Evolutionary conservation across 352 stramenopile species (phyloP).

Genomic region (Globisporangium parvum): DNA sequence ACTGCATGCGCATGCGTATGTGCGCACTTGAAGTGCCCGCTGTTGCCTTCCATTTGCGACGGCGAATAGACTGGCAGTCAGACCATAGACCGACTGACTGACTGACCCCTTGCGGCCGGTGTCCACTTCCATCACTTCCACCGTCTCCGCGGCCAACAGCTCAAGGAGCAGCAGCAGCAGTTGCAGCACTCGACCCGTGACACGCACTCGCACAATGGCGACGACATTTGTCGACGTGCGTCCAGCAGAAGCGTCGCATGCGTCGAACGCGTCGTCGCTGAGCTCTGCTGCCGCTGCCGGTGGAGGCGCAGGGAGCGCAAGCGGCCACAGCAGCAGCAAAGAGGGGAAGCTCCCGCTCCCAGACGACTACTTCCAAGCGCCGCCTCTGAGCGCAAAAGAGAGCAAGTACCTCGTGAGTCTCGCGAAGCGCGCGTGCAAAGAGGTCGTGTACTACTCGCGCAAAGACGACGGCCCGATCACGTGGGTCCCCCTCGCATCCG

Average conservation of each 20-base stretch:
- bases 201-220: no score
- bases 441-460: slow-evolving; percentile 82
- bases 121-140: no score
- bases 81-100: no score
- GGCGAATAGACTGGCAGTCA: no score
- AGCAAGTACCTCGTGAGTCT: slow-evolving; percentile 60
- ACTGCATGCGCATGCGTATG: no score
- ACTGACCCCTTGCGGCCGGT: no score
- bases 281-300: slow-evolving; percentile 6
- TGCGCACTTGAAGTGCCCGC: no score
- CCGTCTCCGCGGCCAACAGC: no score
- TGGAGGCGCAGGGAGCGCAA: neutral
- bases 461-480: slow-evolving; percentile 60
- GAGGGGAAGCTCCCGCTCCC: slow-evolving; percentile 51
- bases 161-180: no score
- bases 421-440: slow-evolving; percentile 76
- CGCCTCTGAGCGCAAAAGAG: slow-evolving; percentile 55
- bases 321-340: neutral
- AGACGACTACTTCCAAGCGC: slow-evolving; percentile 62
- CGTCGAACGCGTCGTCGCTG: slow-evolving; percentile 3
- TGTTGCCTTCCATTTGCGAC: no score
- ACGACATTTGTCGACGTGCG: neutral
- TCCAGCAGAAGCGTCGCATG: slow-evolving; percentile 6
- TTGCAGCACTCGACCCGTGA: no score
- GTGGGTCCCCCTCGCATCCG: slow-evolving; percentile 68